These are phyloP conservation scores for Grigorovia humatica DNA, from an alignment of 805 yeast species.

Conservation along the genomic window DNA sequence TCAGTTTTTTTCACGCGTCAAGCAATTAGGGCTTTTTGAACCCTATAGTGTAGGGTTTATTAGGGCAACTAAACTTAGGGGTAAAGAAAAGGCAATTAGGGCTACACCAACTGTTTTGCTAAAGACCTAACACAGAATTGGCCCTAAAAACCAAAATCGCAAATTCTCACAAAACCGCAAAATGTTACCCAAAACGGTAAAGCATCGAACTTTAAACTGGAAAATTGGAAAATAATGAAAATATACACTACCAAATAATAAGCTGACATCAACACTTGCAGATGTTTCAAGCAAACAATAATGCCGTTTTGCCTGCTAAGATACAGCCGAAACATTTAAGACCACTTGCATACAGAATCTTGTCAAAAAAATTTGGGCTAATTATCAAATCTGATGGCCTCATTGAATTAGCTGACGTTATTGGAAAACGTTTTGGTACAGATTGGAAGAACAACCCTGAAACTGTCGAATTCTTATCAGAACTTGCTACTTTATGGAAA, in stretches of 20 bases:
- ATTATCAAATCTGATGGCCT: constrained; percentile 83
- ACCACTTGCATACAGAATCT: constrained; percentile 81
- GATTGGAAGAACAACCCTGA: constrained; percentile 55
- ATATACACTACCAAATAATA: no score
- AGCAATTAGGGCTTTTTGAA: no score
- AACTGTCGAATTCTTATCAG: constrained; percentile 42
- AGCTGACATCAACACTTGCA: no score
- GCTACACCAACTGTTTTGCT: neutral
- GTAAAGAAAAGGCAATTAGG: no score
- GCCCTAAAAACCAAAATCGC: neutral
- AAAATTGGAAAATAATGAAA: no score
- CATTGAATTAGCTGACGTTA: constrained; percentile 55
- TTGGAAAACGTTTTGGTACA: constrained; percentile 70
- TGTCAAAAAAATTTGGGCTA: constrained; percentile 87
- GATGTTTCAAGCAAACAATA: constrained; percentile 7
- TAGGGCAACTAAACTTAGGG: no score
- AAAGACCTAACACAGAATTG: neutral
- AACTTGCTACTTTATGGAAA: constrained; percentile 75
- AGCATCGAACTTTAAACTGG: neutral
- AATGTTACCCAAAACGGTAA: no score
- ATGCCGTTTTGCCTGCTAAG: constrained; percentile 53
- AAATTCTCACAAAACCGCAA: neutral
- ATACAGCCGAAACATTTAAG: constrained; percentile 75
- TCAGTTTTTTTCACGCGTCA: no score
- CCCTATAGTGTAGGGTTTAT: no score